These are phyloP conservation scores for Naematelia aurantialba DNA, from an alignment of 768 basidiomycete genomes.

Conservation along the genomic window DNA sequence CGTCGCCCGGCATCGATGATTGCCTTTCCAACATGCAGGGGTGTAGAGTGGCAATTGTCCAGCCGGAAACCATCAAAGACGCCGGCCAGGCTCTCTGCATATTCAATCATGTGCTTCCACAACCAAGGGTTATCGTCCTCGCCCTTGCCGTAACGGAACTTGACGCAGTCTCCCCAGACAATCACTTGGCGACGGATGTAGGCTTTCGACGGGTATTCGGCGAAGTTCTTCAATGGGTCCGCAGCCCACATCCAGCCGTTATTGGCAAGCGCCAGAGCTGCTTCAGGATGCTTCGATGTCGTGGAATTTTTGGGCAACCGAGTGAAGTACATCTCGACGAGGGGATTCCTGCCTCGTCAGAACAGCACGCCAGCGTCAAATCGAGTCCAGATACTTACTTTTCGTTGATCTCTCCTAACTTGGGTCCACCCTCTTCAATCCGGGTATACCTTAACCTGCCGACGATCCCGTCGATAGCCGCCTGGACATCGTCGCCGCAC, in stretches of 20 bases:
- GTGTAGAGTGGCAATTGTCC: slow-evolving; percentile 98
- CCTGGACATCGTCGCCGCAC: slow-evolving; percentile 76
- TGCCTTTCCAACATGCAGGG: slow-evolving; percentile 87
- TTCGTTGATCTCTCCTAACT: slow-evolving; percentile 70
- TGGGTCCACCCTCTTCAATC: slow-evolving; percentile 77
- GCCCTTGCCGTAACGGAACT: slow-evolving; percentile 82
- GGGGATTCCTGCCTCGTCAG: slow-evolving; percentile 60
- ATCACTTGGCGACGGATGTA: slow-evolving; percentile 95
- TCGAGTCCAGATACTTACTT: slow-evolving; percentile 56
- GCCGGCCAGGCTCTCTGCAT: slow-evolving; percentile 73
- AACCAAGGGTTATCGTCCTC: slow-evolving; percentile 86
- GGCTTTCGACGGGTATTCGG: slow-evolving; percentile 82
- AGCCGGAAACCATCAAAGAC: slow-evolving; percentile 94
- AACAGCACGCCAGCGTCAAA: not conserved
- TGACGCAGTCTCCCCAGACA: slow-evolving; percentile 97
- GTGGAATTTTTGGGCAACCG: slow-evolving; percentile 58
- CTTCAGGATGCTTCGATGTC: slow-evolving; percentile 55
- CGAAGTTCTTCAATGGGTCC: slow-evolving; percentile 91
- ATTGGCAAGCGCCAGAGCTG: slow-evolving; percentile 78
- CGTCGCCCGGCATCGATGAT: slow-evolving; percentile 88
- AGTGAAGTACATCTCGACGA: slow-evolving; percentile 91
- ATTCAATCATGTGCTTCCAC: slow-evolving; percentile 84
- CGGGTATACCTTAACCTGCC: slow-evolving; percentile 75
- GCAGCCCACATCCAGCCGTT: slow-evolving; percentile 99
- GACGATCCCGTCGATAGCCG: slow-evolving; percentile 68